Percentiles rank a stretch among this genome's conserved stretches.
Evolutionary conservation across 192 early-diverging fungal species (phyloP).

Genomic region (Coemansia sp.): DNA sequence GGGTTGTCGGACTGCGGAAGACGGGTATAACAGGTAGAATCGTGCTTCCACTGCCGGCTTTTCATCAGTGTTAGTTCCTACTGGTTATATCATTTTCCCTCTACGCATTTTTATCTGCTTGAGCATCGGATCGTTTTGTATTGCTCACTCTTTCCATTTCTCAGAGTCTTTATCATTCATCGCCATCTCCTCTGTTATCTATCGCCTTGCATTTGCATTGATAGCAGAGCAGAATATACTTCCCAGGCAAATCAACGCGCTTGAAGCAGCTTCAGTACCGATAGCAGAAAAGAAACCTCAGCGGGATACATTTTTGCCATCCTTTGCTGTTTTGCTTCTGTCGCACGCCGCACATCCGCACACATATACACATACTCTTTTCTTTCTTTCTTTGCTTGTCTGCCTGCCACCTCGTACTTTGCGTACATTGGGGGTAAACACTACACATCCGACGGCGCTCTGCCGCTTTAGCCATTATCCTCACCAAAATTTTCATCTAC

Average conservation of each 20-base stretch:
- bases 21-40: neutral
- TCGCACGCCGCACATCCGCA: neutral
- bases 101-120: neutral
- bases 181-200: neutral
- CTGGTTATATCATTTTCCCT: neutral
- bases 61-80: neutral
- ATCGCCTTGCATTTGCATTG: neutral
- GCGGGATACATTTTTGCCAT: neutral
- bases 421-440: neutral
- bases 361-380: neutral
- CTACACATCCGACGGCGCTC: neutral
- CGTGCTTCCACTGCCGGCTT: neutral
- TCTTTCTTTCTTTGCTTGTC: neutral
- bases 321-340: neutral
- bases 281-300: neutral
- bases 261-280: neutral
- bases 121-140: neutral
- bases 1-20: neutral
- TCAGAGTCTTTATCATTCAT: neutral
- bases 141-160: neutral
- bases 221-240: neutral
- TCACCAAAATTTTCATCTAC: neutral
- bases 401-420: neutral
- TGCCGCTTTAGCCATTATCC: neutral
- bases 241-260: neutral